Base-by-base conservation (phyloP, 768 basidiomycete species). In the Termitomyces sp. region DNA sequence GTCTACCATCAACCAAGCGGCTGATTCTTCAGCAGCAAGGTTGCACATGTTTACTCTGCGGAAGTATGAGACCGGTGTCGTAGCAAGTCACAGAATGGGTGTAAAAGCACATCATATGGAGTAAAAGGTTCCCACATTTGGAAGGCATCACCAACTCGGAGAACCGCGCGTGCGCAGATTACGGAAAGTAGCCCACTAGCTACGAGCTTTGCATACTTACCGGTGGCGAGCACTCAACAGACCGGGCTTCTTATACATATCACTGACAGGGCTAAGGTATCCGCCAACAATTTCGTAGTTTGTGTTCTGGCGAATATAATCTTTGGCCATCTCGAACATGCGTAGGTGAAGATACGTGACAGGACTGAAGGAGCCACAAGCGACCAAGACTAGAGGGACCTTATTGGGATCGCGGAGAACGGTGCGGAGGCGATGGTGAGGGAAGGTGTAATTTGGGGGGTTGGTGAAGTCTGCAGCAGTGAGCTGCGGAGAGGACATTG, bases 301-400 rank as follows among this genome's bases (percentile, higher is more conserved):
- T 50, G 93, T 94, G 72, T 95, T 93, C 66, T 94, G 91, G 54
- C 93, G 86, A 55, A 91, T 85, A 68, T 94, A 95, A 78, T 98
- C 97, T 75, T 89, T 91, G 57, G 96, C 97, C 97, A 99, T 98
- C 72, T 98, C 97, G 74, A 98, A 99, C 95, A 99, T 98, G 65
- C 97, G 91, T 61, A 98, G 84, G 69, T 97, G 95, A 54, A 96
- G 89, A 69, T 95, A 96, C n/a, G 95, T 97, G 62, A 97, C 90
- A 12, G 96, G 96, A 67, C 93, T 95, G 84, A 98, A 98, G 57
- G 93, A 96, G 31, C 96, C 97, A 69, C 97, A 99, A 48, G 94
- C 97, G 60, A 99, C 93, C 62, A 97, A 87, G 57, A 95, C 91
- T 65, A 97, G 76, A n/a, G 94, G 96, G 8, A 87, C 87, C 74